Percentiles rank a stretch among this genome's conserved stretches.
Conservation (phyloP, 2,329 filamentous ascomycete species). For the Magnaporthiopsis rhizophila region DNA sequence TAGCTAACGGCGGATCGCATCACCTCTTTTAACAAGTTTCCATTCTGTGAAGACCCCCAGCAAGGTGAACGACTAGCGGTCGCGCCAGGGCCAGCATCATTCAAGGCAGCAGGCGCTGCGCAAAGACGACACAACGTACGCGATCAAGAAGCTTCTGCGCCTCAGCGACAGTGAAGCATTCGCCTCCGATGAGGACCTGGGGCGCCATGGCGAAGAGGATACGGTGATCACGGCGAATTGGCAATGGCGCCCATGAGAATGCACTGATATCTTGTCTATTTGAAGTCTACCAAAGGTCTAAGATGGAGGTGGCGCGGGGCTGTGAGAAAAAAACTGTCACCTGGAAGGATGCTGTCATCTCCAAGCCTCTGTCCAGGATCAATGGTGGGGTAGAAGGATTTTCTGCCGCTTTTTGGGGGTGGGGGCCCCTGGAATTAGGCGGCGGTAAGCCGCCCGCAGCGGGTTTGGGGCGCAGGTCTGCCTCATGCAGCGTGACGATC, state of each 20-base stretch:
- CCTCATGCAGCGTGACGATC: no score
- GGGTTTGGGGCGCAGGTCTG: neutral
- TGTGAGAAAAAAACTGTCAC: neutral
- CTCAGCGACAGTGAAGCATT: constrained; percentile 43
- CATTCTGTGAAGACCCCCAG: neutral
- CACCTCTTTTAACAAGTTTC: neutral
- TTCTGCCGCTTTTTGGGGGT: constrained; percentile 5
- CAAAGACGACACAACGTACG: constrained; percentile 17
- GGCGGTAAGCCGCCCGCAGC: neutral
- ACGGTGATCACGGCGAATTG: neutral
- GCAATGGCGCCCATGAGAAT: neutral
- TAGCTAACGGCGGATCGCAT: neutral
- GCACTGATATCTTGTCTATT: neutral
- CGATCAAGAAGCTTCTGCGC: constrained; percentile 35
- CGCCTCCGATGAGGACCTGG: constrained; percentile 24
- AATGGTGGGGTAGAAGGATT: constrained; percentile 5
- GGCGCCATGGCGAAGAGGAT: constrained; percentile 16
- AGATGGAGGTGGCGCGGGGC: neutral
- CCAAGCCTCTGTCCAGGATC: neutral
- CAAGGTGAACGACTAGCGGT: no score
- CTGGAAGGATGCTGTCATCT: neutral
- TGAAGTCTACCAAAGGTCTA: neutral
- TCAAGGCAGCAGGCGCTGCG: constrained; percentile 26
- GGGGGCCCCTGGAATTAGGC: neutral
- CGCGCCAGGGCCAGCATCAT: no score